Base-by-base conservation (phyloP, 2,329 filamentous ascomycete species). In the Fonsecaea multimorphosa region DNA sequence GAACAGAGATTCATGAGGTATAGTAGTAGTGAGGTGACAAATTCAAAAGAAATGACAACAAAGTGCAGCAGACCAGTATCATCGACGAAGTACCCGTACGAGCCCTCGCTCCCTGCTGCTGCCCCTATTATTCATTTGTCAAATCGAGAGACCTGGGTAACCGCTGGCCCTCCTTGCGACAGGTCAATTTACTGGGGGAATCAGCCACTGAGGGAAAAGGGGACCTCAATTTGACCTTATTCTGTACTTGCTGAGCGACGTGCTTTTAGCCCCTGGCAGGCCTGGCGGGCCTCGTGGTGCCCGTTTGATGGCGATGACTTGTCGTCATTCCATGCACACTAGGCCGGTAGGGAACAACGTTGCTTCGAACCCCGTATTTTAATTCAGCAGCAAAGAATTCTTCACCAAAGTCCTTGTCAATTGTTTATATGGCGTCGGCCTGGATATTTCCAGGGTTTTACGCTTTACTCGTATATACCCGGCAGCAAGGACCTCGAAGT, bases 101-200 rank as follows among this genome's bases (percentile, higher is more conserved):
- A 38, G 22, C 31, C 14, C 27, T 22, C 16, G 29, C 32, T 29
- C 19, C 27, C 36, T 24, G 22, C 22, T 51, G 38, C 16, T 51
- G n/a, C 29, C 5, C 24, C 31, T n/a, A 16, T n/a, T 60, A 16
- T 59, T 60, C 27, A 53, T 53, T 52, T 38, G 44, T 60, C 58
- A 52, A 59, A 60, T 52, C 6, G 29, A 36, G 29, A 16, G 29
- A 19, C 14, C 14, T 51, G 29, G 58, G 58, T 60, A 60, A 36
- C 58, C 58, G 58, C 58, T 32, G 58, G 51, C 58, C 29, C 58
- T 60, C 58, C 58, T 60, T 60, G 40, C 58, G 58, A 53, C 58
- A 53, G 29, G 22, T 36, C 58, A 60, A 60, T 60, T 60, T 60
- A 52, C 58, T 44, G 31, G 44, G n/a, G 29, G 19, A 49, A 12